These are phyloP conservation scores for Paulownia fortunei DNA, from an alignment of 257 asterid genomes.

Conservation along the genomic window DNA sequence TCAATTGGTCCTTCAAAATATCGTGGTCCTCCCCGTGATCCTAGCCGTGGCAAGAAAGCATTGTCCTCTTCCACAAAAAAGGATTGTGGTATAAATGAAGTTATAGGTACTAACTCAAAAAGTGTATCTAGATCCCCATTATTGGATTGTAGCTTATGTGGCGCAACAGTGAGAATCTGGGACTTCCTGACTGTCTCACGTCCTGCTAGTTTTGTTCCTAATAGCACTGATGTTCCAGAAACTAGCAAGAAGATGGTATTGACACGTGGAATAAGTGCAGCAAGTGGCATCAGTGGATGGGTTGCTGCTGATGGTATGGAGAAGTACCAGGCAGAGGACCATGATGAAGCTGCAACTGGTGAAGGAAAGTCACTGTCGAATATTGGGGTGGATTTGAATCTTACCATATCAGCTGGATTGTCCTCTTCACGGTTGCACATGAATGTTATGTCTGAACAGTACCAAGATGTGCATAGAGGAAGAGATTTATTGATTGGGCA, in stretches of 20 bases:
- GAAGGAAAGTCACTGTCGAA: slow-evolving; percentile 88
- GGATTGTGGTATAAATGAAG: slow-evolving; percentile 51
- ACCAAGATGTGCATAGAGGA: slow-evolving; percentile 58
- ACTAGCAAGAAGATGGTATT: slow-evolving; percentile 84
- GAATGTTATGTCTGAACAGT: slow-evolving; percentile 58
- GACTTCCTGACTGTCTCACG: slow-evolving; percentile 86
- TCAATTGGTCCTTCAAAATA: slow-evolving; percentile 80
- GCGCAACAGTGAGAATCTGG: slow-evolving; percentile 94
- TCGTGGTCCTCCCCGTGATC: slow-evolving; percentile 75
- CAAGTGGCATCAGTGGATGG: slow-evolving; percentile 98
- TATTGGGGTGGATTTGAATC: slow-evolving; percentile 83
- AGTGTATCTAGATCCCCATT: slow-evolving; percentile 83
- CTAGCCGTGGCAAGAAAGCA: slow-evolving; percentile 80
- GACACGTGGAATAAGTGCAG: slow-evolving; percentile 97
- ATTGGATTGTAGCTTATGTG: slow-evolving; percentile 97
- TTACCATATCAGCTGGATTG: slow-evolving; percentile 81
- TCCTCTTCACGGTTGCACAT: slow-evolving; percentile 66
- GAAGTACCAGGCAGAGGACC: slow-evolving; percentile 83
- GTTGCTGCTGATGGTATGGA: slow-evolving; percentile 75
- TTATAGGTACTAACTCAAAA: slow-evolving; percentile 61
- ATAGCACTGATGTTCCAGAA: slow-evolving; percentile 75
- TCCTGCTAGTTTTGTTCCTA: slow-evolving; percentile 80
- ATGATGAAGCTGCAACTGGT: slow-evolving; percentile 85
- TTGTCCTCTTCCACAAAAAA: slow-evolving; percentile 69
- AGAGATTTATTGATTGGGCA: slow-evolving; percentile 69